phyloP scores from a whole-genome alignment of 1,284 basidiomycete species.

The Bjerkandera adusta region DNA sequence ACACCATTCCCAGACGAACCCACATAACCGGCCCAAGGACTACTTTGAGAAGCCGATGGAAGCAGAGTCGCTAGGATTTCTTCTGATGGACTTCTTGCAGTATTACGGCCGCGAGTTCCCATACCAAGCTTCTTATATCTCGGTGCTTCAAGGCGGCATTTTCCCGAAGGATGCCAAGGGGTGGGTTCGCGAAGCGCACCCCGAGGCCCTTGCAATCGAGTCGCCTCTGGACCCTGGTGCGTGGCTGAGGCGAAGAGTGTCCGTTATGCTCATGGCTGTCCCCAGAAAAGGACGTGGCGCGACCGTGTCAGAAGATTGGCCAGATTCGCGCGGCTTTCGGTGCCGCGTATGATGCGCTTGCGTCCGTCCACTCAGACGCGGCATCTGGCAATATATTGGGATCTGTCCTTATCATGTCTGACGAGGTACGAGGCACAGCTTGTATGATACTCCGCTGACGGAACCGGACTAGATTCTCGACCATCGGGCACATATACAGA shows the following conservation, averaged over 20 bases:
- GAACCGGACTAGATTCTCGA: constrained; percentile 14
- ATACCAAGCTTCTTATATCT: constrained; percentile 42
- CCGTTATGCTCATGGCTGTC: background rate
- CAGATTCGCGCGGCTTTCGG: constrained; percentile 36
- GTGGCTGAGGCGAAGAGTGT: constrained; percentile 1
- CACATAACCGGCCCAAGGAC: constrained; percentile 32
- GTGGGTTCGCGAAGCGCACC: constrained; percentile 29
- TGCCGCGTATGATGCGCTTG: constrained; percentile 26
- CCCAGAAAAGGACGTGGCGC: constrained; percentile 39
- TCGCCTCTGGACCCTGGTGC: constrained; percentile 41
- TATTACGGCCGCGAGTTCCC: constrained; percentile 46
- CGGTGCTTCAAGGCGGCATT: constrained; percentile 32
- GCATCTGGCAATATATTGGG: constrained; percentile 24
- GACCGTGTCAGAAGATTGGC: constrained; percentile 32
- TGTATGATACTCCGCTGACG: background rate
- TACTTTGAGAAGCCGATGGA: constrained; percentile 37
- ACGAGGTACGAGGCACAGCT: constrained; percentile 16
- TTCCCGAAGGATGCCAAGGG: constrained; percentile 36
- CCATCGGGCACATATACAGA: constrained; percentile 14
- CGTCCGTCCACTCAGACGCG: constrained; percentile 17
- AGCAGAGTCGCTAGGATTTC: constrained; percentile 40
- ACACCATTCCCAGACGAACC: constrained; percentile 36
- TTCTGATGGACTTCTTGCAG: constrained; percentile 43
- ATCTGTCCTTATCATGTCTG: constrained; percentile 23
- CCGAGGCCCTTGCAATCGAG: constrained; percentile 37